Conservation (phyloP, 108 stramenopile species). For the Nitzschia sp. region DNA sequence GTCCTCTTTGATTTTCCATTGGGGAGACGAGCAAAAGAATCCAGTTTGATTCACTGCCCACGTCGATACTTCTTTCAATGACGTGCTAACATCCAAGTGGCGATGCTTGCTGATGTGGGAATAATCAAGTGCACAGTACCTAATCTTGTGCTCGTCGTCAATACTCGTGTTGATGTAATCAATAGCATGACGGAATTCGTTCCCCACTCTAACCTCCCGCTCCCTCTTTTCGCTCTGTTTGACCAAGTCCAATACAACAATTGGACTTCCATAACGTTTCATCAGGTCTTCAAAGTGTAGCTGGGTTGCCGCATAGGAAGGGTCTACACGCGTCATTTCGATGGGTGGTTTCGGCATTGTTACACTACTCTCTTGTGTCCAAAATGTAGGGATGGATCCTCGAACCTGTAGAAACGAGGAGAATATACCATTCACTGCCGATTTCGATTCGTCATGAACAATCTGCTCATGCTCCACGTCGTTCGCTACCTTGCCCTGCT, state of each 20-base stretch:
- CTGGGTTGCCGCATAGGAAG: conserved; percentile 91
- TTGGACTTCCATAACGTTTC: conserved; percentile 89
- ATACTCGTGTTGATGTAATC: conserved; percentile 93
- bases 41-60: conserved; percentile 94
- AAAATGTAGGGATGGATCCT: conserved; percentile 96
- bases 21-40: conserved; percentile 90
- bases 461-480: conserved; percentile 94
- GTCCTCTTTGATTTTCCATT: conserved; percentile 81
- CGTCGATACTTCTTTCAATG: conserved; percentile 90
- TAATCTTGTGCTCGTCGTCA: conserved; percentile 84
- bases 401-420: conserved; percentile 93
- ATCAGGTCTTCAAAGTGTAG: conserved; percentile 94
- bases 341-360: conserved; percentile 98
- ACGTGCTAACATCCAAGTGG: conserved; percentile 82
- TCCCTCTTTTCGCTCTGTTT: conserved; percentile 93
- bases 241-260: conserved; percentile 94
- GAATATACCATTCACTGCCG: conserved; percentile 71
- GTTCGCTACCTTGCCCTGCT: conserved; percentile 96
- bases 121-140: conserved; percentile 90
- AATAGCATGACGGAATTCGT: conserved; percentile 92
- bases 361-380: conserved; percentile 94
- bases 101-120: conserved; percentile 88
- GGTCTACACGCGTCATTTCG: conserved; percentile 91
- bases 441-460: conserved; percentile 87
- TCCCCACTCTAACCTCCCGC: conserved; percentile 93